These are phyloP conservation scores for Stachybotrys elegans DNA, from an alignment of 2,329 filamentous ascomycete genomes.

Conservation along the genomic window DNA sequence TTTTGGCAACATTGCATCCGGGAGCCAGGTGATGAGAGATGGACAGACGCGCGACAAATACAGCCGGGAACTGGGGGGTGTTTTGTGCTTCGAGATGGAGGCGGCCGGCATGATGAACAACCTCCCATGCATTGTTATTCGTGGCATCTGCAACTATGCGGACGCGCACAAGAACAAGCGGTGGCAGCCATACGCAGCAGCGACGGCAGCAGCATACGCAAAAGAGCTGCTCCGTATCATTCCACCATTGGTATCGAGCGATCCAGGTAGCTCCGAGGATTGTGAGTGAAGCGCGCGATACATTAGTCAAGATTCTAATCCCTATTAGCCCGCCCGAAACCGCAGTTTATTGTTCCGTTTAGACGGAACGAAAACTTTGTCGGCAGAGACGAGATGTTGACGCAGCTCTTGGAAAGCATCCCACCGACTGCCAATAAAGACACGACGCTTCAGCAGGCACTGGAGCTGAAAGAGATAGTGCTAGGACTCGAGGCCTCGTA, in stretches of 20 bases:
- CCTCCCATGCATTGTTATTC: slow-evolving; percentile 12
- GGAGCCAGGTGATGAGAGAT: neutral
- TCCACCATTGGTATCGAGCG: neutral
- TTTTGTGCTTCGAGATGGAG: slow-evolving; percentile 8
- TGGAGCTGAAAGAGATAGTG: neutral
- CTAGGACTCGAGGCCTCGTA: neutral
- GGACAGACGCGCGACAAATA: neutral
- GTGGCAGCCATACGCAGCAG: slow-evolving; percentile 15
- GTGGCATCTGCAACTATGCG: slow-evolving; percentile 16
- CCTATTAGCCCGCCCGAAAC: neutral
- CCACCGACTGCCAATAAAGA: neutral
- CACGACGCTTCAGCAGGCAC: neutral
- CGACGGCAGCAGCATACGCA: slow-evolving; percentile 10
- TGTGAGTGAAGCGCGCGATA: neutral
- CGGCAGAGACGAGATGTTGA: slow-evolving; percentile 13
- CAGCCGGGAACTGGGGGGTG: neutral
- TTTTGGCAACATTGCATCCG: neutral
- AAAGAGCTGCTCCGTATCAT: slow-evolving; percentile 10
- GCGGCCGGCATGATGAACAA: slow-evolving; percentile 12
- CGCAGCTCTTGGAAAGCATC: slow-evolving; percentile 9
- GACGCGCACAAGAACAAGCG: slow-evolving; percentile 17
- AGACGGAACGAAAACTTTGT: slow-evolving; percentile 19
- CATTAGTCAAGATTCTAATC: neutral
- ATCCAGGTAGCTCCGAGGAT: neutral
- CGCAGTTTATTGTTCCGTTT: slow-evolving; percentile 13